A percentile compares a stretch with the other conserved stretches of the same genome.
Conservation (phyloP, 352 stramenopile genomes). For the Thraustotheca clavata region DNA sequence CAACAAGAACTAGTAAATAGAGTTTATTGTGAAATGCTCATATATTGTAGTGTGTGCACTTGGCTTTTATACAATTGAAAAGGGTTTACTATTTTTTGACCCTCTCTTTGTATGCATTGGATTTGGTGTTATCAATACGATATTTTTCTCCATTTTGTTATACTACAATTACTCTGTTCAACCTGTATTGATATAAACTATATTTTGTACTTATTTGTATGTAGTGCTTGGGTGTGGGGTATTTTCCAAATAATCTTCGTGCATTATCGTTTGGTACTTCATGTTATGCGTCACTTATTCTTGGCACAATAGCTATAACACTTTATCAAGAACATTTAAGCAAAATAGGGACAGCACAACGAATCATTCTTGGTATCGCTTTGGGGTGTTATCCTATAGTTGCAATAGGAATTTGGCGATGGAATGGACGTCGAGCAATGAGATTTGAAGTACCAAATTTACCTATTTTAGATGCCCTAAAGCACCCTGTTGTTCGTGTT, state of each 20-base stretch:
- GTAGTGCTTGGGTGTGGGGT: slow-evolving; percentile 12
- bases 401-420: not conserved
- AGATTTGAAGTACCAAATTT: slow-evolving; percentile 9
- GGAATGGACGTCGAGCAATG: not conserved
- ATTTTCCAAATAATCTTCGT: slow-evolving; percentile 19
- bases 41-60: slow-evolving; percentile 6
- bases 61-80: slow-evolving; percentile 11
- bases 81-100: not conserved
- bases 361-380: not conserved
- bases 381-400: not conserved
- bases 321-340: no score
- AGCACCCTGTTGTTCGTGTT: not conserved
- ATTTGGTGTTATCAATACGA: not conserved
- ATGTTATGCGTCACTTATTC: slow-evolving; percentile 1
- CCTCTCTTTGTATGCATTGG: not conserved
- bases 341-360: no score
- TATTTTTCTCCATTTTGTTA: slow-evolving; percentile 1
- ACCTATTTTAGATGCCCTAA: not conserved
- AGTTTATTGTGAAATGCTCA: no score
- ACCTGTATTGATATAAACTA: not conserved
- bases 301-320: no score
- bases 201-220: not conserved
- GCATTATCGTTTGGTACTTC: slow-evolving; percentile 15
- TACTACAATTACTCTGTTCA: slow-evolving; percentile 18
- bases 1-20: slow-evolving; percentile 1